Evolutionary conservation across 257 asterid genomes (phyloP).

Genomic region (Paraleonurus japonicus): DNA sequence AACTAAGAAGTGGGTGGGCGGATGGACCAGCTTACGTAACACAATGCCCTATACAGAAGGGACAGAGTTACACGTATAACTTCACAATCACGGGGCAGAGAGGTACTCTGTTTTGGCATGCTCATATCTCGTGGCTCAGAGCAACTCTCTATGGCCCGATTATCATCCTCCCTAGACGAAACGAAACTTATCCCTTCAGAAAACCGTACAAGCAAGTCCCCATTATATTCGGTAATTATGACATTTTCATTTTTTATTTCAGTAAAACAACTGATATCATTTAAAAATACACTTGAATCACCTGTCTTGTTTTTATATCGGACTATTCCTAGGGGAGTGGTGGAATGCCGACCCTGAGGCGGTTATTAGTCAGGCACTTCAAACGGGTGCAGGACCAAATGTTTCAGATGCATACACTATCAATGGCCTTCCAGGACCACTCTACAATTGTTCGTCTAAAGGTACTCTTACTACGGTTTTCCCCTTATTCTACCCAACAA

Average conservation of each 20-base stretch:
- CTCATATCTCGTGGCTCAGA: conserved; percentile 66
- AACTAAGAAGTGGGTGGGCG: conserved; percentile 63
- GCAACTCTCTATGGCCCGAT: conserved; percentile 61
- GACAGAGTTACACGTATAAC: conserved; percentile 55
- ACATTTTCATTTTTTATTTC: not conserved
- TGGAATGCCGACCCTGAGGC: conserved; percentile 70
- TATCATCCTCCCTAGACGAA: conserved; percentile 52
- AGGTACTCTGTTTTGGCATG: conserved; percentile 76
- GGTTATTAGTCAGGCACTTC: conserved; percentile 61
- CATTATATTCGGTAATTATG: conserved; percentile 45
- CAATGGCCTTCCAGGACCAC: conserved; percentile 71
- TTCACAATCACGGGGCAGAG: conserved; percentile 70
- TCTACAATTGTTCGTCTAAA: conserved; percentile 64
- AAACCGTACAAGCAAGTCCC: conserved; percentile 70
- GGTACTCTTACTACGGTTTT: conserved; percentile 27
- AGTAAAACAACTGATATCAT: not conserved
- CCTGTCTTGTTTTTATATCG: not conserved
- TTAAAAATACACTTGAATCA: too few species aligned
- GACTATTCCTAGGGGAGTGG: conserved; percentile 60
- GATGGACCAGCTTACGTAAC: conserved; percentile 71
- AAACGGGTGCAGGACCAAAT: conserved; percentile 63
- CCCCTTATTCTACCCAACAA: too few species aligned
- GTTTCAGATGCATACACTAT: conserved; percentile 75
- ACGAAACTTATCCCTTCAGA: conserved; percentile 58
- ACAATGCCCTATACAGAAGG: conserved; percentile 67